phyloP scores from a whole-genome alignment of 1,284 basidiomycete genomes.

The Ceratobasidium sp. region DNA sequence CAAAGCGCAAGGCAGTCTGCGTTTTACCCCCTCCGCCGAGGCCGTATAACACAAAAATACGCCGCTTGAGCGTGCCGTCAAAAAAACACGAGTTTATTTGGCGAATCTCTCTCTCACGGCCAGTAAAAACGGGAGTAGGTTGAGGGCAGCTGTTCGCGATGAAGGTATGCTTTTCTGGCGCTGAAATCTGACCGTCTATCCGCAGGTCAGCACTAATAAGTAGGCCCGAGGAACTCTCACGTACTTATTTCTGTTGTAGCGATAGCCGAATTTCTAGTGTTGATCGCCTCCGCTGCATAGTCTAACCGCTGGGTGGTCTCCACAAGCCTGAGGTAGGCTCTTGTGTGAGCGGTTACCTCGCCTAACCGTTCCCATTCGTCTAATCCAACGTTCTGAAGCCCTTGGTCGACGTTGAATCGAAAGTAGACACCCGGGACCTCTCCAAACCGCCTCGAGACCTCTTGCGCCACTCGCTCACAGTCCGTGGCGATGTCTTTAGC shows the following conservation, averaged over 20 bases:
- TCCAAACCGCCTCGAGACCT: neutral
- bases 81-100: slow-evolving; percentile 2
- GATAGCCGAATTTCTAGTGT: too few relatives aligned
- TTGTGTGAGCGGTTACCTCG: slow-evolving; percentile 7
- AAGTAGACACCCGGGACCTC: neutral
- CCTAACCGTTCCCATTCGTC: neutral
- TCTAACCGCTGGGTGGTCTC: too few relatives aligned
- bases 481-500: slow-evolving; percentile 9
- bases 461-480: neutral
- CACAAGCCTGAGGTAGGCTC: too few relatives aligned
- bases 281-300: too few relatives aligned
- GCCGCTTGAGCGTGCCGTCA: neutral
- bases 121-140: slow-evolving; percentile 16
- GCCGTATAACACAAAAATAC: slow-evolving; percentile 21
- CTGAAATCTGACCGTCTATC: too few relatives aligned
- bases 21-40: slow-evolving; percentile 32
- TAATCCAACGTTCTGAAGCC: neutral
- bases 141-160: neutral
- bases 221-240: too few relatives aligned
- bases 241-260: too few relatives aligned
- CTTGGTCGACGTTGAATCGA: slow-evolving; percentile 26
- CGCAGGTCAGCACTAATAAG: too few relatives aligned
- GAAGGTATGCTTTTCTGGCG: too few relatives aligned
- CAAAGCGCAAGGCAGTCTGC: neutral
- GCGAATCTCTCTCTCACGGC: slow-evolving; percentile 11